Base-by-base conservation (phyloP, 1,284 basidiomycete genomes). In the Grifola frondosa region DNA sequence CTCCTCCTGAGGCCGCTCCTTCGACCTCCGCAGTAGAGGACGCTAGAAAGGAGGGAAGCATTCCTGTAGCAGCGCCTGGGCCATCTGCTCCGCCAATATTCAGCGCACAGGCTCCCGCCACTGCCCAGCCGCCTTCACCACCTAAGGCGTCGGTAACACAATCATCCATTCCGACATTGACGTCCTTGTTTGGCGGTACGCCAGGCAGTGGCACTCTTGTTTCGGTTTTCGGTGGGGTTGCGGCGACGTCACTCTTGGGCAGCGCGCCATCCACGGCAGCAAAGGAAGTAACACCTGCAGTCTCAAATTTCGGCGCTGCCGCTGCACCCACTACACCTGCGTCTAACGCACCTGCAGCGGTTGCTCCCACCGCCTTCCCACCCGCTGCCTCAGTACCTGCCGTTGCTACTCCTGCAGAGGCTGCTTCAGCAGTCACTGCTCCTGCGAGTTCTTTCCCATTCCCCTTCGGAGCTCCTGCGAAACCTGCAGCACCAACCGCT, bases 381-480 rank as follows among this genome's bases (percentile, higher is more conserved):
- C 20, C 51, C 8, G 36, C 44, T 12, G 23, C 45, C 30, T 40
- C 41, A 24, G 45, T 40, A 15, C 37, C 50, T 13, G 36, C 49
- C 5, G 21, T 36, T 12, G 25, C 30, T 8, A 28, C 39, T 37
- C 29, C 45, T 15, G 48, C 44, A 30, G 45, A 49, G 8, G 21
- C 23, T 21, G 28, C 37, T 5, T 3, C 42, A 6, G 22, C 22
- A 36, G 38, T 32, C 21, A 22, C 40, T 7, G 33, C 16, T 21
- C 5, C 45, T 12, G 31, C 34, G 5, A 40, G 31, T 24, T 44
- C 48, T 21, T 32, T 46, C 31, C 22, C 50, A 17, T 54, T 54
- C 46, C 32, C 31, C 6, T 58, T 58, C 24, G 54, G 52, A 17
- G 46, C 51, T 6, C 50, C 54, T 20, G 36, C 53, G 20, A 60